Evolutionary conservation across 1,284 basidiomycete species (phyloP).

Genomic region (Porodaedalea pini): DNA sequence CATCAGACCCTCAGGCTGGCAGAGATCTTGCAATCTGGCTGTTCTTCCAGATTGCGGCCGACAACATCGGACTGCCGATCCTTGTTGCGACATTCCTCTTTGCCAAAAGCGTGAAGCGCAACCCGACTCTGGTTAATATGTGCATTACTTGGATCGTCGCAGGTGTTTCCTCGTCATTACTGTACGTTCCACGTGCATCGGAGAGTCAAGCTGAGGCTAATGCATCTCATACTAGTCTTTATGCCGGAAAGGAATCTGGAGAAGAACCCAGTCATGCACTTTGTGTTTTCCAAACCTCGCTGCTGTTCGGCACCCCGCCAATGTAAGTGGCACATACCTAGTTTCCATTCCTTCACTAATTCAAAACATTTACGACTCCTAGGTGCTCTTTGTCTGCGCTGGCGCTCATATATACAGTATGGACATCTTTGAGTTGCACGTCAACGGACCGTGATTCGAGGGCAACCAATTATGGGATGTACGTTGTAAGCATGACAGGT

Average conservation of each 20-base stretch:
- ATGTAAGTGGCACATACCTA: conserved; percentile 32
- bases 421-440: conserved; percentile 17
- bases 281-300: conserved; percentile 43
- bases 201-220: too few relatives aligned
- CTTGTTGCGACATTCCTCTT: conserved; percentile 45
- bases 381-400: conserved; percentile 40
- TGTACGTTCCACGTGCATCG: conserved; percentile 11
- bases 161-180: conserved; percentile 12
- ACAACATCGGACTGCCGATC: conserved; percentile 46
- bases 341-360: neutral
- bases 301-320: conserved; percentile 41
- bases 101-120: conserved; percentile 37
- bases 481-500: conserved; percentile 25
- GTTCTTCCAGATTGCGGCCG: conserved; percentile 45
- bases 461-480: conserved; percentile 15
- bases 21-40: conserved; percentile 34
- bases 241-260: conserved; percentile 36
- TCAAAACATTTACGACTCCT: neutral
- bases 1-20: conserved; percentile 5
- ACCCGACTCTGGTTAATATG: conserved; percentile 18
- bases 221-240: conserved; percentile 30
- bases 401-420: conserved; percentile 36
- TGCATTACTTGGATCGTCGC: conserved; percentile 19
- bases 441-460: conserved; percentile 16
- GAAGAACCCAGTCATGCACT: conserved; percentile 38